phyloP scores from a whole-genome alignment of 176 grass and related monocot species.

The Stipa capillata region DNA sequence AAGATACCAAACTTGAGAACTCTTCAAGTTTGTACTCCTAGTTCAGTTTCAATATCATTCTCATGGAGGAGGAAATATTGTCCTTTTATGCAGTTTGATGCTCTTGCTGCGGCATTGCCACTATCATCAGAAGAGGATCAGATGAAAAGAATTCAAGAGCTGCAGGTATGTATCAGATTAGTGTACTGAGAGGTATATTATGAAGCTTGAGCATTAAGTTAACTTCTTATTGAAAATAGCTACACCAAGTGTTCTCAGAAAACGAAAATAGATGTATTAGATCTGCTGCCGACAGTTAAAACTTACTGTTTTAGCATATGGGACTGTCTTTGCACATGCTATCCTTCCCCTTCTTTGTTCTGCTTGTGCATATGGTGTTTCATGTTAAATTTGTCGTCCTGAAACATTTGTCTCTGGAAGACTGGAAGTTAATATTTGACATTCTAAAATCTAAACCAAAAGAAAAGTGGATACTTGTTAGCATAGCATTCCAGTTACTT shows the following conservation, averaged over 20 bases:
- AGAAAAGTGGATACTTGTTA: not conserved
- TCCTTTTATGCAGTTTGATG: slow-evolving; percentile 62
- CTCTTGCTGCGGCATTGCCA: slow-evolving; percentile 71
- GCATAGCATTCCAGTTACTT: not conserved
- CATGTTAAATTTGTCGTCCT: not conserved
- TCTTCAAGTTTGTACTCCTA: not conserved
- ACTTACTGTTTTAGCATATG: not conserved
- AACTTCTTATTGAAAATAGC: not conserved
- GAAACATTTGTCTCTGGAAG: not conserved
- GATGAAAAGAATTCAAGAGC: slow-evolving; percentile 72
- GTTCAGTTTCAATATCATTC: not conserved
- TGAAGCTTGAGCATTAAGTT: not conserved
- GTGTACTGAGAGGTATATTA: not conserved
- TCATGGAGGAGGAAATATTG: not conserved
- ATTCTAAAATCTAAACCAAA: not conserved
- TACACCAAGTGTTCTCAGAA: no score
- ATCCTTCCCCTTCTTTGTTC: not conserved
- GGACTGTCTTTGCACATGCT: not conserved
- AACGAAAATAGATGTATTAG: not conserved
- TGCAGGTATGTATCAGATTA: slow-evolving; percentile 44
- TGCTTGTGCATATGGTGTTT: not conserved
- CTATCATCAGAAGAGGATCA: slow-evolving; percentile 78
- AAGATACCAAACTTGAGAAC: not conserved
- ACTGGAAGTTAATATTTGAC: not conserved
- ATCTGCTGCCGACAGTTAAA: not conserved